These are phyloP conservation scores for Globisporangium emineosum DNA, from an alignment of 352 stramenopile genomes.

Conservation along the genomic window DNA sequence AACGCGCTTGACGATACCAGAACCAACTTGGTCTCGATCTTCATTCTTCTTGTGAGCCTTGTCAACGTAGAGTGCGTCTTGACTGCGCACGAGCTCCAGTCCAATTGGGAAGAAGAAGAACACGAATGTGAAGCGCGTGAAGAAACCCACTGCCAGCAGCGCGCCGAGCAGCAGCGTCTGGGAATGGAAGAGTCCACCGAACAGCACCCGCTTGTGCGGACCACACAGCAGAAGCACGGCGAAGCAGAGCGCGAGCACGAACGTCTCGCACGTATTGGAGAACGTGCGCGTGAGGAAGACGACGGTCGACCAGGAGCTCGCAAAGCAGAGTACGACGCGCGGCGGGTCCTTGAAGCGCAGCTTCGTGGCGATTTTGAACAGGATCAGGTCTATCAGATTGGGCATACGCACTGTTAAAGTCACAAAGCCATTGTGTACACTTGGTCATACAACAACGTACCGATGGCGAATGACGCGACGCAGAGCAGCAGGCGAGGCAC, in stretches of 20 bases:
- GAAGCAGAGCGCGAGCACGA: conserved; percentile 60
- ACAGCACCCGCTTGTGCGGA: conserved; percentile 31
- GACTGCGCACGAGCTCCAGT: conserved; percentile 54
- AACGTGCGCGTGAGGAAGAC: conserved; percentile 74
- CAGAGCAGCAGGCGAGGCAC: conserved; percentile 61
- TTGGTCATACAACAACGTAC: conserved; percentile 13
- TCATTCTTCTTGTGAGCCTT: conserved; percentile 31
- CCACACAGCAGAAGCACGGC: conserved; percentile 44
- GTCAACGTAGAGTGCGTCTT: conserved; percentile 36
- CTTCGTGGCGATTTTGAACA: conserved; percentile 41
- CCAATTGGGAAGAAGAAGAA: conserved; percentile 79
- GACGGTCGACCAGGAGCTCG: conserved; percentile 66
- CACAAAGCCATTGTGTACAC: not conserved
- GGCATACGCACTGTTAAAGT: too few relatives aligned
- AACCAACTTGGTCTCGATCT: not conserved
- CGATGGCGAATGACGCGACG: conserved; percentile 50
- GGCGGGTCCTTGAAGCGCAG: conserved; percentile 19
- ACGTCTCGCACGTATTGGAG: conserved; percentile 75
- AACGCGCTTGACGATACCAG: conserved; percentile 20
- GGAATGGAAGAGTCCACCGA: conserved; percentile 29
- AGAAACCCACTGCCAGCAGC: conserved; percentile 68
- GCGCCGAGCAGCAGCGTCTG: conserved; percentile 61
- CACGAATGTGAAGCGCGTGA: conserved; percentile 80
- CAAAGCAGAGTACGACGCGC: conserved; percentile 44
- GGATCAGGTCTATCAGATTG: conserved; percentile 27